These are phyloP conservation scores for Gonapodya sp. DNA, from an alignment of 192 early-diverging fungal species.

Conservation along the genomic window DNA sequence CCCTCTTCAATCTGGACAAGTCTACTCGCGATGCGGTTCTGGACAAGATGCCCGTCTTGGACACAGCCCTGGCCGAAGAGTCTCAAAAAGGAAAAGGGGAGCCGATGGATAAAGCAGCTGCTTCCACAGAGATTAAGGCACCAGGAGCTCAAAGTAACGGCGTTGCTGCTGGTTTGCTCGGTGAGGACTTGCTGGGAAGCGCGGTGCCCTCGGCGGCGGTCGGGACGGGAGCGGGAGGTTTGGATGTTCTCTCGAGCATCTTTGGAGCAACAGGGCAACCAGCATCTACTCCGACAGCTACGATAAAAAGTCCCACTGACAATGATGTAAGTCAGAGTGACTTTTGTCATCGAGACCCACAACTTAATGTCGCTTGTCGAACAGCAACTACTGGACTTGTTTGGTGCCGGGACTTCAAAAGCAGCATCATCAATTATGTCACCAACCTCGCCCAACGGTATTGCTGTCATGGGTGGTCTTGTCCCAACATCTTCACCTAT, in stretches of 20 bases:
- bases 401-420: constrained; percentile 24
- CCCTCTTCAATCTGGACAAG: constrained; percentile 54
- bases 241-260: constrained; percentile 4
- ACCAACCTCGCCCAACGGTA: constrained; percentile 19
- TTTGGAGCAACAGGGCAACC: background rate
- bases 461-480: constrained; percentile 17
- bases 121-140: constrained; percentile 13
- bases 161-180: constrained; percentile 18
- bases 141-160: background rate
- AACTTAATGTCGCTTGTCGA: background rate
- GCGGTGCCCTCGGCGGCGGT: background rate
- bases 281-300: background rate
- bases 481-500: background rate
- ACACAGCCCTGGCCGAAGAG: constrained; percentile 42
- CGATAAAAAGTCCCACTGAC: background rate
- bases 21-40: constrained; percentile 67
- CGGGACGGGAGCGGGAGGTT: background rate
- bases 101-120: constrained; percentile 20
- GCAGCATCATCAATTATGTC: background rate
- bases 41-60: constrained; percentile 86
- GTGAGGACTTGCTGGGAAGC: constrained; percentile 9
- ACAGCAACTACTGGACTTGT: constrained; percentile 47
- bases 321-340: background rate
- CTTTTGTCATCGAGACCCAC: background rate
- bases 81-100: constrained; percentile 29